Base-by-base conservation (phyloP, 805 yeast genomes). In the Debaryomyces castellii region DNA sequence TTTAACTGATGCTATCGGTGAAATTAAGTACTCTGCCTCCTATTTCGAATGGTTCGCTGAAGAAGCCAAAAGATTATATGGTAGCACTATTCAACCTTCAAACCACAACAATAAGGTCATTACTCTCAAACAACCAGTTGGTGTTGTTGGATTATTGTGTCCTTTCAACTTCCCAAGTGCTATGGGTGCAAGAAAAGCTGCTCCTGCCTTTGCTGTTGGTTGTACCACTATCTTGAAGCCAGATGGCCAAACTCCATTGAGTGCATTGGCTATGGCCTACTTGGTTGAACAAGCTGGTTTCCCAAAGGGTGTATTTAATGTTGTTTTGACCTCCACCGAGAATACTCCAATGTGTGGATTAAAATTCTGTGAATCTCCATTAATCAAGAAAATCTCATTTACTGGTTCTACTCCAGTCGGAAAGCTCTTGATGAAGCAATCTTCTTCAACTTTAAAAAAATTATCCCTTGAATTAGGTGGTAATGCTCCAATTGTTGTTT, bases 401-500 rank as follows among this genome's bases (percentile, higher is more conserved):
- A 87, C 94, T 9, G 94, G 94, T 8, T 84, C 90, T 24, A 86
- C 94, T 2, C 74, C 74, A 7, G 85, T 86, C 7, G 94, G 94
- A 28, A 83, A 81, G 61, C 58, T 82, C 24, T 73, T 86, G 45
- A 81, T 83, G 83, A 60, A 65, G 41, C 89, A 83, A 60, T 74
- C 85, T 5, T 59, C 81, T 4, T 71, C 80, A 14, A 77, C 87
- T 1, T 70, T 87, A 55, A 86, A 87, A 71, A 87, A 85, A 61
- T 66, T 83, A 41, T 80, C 89, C 2, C 71, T 87, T 59, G 92
- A 86, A 64, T 74, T 86, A 36, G 92, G 94, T 28, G 94, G 94
- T 24, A 87, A 87, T 63, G 89, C 92, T 14, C 91, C 94, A 3
- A 80, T 85, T 53, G 77, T 86, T 45, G 83, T 86, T 3, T 86